A percentile compares a stretch with the other conserved stretches of the same genome.
phyloP scores from a whole-genome alignment of 495 filamentous ascomycete species.

The Aspergillus wentii region DNA sequence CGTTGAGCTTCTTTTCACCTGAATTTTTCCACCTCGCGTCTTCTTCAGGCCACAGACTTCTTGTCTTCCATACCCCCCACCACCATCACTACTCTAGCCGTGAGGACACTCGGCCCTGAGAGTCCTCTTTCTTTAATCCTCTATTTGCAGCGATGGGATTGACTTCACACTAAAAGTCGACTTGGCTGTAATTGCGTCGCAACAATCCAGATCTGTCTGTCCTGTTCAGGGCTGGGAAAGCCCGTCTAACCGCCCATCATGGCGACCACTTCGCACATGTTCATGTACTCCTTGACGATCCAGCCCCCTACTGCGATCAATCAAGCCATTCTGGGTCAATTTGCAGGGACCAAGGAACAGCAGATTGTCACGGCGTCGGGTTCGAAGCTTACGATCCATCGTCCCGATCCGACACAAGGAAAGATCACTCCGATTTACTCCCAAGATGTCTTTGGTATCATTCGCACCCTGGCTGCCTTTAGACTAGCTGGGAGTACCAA shows the following conservation, averaged over 20 bases:
- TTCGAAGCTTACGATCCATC: conserved; percentile 80
- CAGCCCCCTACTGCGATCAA: conserved; percentile 84
- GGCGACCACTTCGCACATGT: conserved; percentile 96
- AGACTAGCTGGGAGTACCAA: conserved; percentile 89
- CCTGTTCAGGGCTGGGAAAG: conserved; percentile 13
- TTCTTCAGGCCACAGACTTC: conserved; percentile 3
- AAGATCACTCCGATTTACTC: conserved; percentile 82
- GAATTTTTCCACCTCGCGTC: conserved; percentile 27
- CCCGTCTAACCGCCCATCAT: conserved; percentile 53
- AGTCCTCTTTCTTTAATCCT: conserved; percentile 18
- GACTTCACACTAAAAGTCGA: conserved; percentile 22
- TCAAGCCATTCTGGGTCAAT: conserved; percentile 88
- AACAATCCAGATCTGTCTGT: conserved; percentile 11
- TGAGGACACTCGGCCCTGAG: conserved; percentile 22
- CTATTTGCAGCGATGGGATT: conserved; percentile 38
- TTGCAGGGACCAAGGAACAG: conserved; percentile 90
- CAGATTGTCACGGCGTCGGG: conserved; percentile 94
- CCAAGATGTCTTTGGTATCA: conserved; percentile 94
- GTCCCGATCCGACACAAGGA: conserved; percentile 76
- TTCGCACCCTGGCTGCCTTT: conserved; percentile 81
- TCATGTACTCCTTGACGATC: conserved; percentile 93
- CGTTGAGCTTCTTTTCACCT: conserved; percentile 17
- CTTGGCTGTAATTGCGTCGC: conserved; percentile 32
- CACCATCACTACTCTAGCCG: too few relatives aligned
- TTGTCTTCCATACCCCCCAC: too few relatives aligned